A percentile compares a stretch with the other conserved stretches of the same genome.
These are phyloP conservation scores for Neolentinus lepideus DNA, from an alignment of 1,284 basidiomycete species.

Conservation along the genomic window DNA sequence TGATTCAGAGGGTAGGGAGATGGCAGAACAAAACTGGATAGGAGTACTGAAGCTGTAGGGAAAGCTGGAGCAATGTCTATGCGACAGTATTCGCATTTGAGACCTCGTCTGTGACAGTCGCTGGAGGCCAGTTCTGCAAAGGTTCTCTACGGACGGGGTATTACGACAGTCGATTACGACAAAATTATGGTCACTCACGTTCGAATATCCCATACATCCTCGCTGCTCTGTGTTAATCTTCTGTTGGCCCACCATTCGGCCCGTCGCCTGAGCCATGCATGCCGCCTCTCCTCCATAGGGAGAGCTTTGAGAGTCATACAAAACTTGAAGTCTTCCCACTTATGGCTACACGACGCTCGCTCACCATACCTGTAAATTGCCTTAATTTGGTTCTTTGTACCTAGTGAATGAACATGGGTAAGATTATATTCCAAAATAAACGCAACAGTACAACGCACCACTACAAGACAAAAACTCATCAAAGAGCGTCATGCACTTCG, in stretches of 20 bases:
- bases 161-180: neutral
- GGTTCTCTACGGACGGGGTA: neutral
- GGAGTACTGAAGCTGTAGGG: too few relatives aligned
- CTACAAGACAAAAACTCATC: conserved; percentile 79
- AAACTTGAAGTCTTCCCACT: conserved; percentile 93
- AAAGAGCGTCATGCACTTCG: conserved; percentile 71
- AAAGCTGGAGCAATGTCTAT: neutral
- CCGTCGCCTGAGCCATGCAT: conserved; percentile 78
- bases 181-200: conserved; percentile 42
- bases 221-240: conserved; percentile 72
- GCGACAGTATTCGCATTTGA: neutral
- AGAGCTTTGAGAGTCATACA: conserved; percentile 83
- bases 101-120: neutral
- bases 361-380: conserved; percentile 85
- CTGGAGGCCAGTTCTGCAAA: conserved; percentile 1
- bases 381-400: conserved; percentile 76
- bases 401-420: conserved; percentile 29
- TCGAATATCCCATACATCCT: conserved; percentile 90
- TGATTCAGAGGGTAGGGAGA: too few relatives aligned
- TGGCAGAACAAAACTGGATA: too few relatives aligned
- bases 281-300: conserved; percentile 68
- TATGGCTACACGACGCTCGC: conserved; percentile 69
- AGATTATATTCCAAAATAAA: neutral
- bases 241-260: conserved; percentile 91
- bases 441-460: conserved; percentile 32